Evolutionary conservation across 768 basidiomycete genomes (phyloP).

Genomic region (Termitomyces eurrhizus): DNA sequence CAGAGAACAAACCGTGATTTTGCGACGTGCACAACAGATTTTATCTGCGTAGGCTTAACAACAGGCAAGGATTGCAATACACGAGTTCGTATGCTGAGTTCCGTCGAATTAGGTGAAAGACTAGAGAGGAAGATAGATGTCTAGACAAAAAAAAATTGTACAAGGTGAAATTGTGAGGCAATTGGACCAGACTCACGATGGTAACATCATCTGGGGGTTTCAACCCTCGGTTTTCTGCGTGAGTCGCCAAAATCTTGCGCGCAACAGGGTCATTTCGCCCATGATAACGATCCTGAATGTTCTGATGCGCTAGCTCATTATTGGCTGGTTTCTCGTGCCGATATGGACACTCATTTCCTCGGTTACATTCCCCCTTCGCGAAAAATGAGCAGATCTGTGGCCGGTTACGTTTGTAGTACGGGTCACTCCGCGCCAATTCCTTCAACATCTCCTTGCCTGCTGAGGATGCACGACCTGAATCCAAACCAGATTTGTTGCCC

Average conservation of each 20-base stretch:
- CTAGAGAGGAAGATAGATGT: slow-evolving; percentile 85
- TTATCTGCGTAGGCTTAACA: slow-evolving; percentile 61
- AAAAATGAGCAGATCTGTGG: slow-evolving; percentile 96
- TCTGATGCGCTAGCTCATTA: slow-evolving; percentile 85
- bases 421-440: slow-evolving; percentile 89
- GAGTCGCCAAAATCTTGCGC: slow-evolving; percentile 75
- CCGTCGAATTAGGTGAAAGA: slow-evolving; percentile 65
- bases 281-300: slow-evolving; percentile 91
- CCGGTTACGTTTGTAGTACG: slow-evolving; percentile 95
- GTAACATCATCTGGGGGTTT: slow-evolving; percentile 85
- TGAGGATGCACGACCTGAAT: slow-evolving; percentile 57
- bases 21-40: slow-evolving; percentile 81
- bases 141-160: slow-evolving; percentile 31
- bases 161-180: not conserved
- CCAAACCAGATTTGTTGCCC: slow-evolving; percentile 63
- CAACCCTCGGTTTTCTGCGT: slow-evolving; percentile 80
- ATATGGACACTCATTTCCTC: slow-evolving; percentile 92
- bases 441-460: slow-evolving; percentile 98
- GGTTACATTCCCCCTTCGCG: slow-evolving; percentile 90
- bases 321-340: slow-evolving; percentile 89
- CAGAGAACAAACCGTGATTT: slow-evolving; percentile 59
- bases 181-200: slow-evolving; percentile 54
- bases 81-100: slow-evolving; percentile 68
- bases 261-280: slow-evolving; percentile 94
- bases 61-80: slow-evolving; percentile 67